Conservation (phyloP, 345 rosid species). For the Syzygium oleosum region DNA sequence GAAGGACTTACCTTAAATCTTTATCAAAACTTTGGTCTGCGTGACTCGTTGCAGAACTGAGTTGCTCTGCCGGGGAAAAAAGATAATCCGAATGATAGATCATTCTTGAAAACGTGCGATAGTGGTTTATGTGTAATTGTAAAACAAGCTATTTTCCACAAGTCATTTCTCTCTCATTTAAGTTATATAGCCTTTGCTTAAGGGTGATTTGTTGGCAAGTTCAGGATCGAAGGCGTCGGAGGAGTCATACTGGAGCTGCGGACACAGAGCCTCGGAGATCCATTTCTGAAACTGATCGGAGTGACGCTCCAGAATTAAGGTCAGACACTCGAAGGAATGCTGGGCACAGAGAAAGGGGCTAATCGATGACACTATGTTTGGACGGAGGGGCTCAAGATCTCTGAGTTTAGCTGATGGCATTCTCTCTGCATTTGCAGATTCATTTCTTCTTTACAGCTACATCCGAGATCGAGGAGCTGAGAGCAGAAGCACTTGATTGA, state of each 20-base stretch:
- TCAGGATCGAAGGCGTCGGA: constrained; percentile 72
- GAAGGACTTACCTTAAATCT: background rate
- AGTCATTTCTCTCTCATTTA: background rate
- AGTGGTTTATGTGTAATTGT: background rate
- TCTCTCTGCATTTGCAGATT: background rate
- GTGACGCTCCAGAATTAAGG: constrained; percentile 28
- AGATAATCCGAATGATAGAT: background rate
- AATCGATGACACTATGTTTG: background rate
- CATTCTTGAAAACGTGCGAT: background rate
- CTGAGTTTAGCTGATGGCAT: background rate
- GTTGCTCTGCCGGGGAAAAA: background rate
- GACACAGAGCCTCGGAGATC: constrained; percentile 34
- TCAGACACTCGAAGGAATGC: background rate
- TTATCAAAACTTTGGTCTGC: background rate
- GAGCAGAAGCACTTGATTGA: background rate
- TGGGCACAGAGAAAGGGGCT: constrained; percentile 10
- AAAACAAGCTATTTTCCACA: background rate
- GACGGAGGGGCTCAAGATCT: background rate
- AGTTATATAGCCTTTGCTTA: background rate
- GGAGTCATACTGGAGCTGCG: constrained; percentile 29
- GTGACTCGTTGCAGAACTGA: background rate
- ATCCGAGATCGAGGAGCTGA: background rate
- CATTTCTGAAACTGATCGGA: constrained; percentile 34
- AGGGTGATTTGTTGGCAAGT: constrained; percentile 1
- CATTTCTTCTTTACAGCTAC: background rate